phyloP scores from a whole-genome alignment of 2,329 filamentous ascomycete genomes.

The Xylaria digitata region DNA sequence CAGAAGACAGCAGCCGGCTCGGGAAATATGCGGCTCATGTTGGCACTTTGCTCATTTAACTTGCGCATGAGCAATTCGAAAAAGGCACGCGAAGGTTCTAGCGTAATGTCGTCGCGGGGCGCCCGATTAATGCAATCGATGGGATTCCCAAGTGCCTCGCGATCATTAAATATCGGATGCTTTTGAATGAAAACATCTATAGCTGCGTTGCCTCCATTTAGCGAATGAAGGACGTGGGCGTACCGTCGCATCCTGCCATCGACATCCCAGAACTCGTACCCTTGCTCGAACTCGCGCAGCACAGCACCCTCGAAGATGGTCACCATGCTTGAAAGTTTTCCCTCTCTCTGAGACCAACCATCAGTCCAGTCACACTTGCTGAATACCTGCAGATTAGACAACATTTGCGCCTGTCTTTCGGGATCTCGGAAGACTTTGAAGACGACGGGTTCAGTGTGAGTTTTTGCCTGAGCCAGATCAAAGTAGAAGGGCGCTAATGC shows the following conservation, averaged over 20 bases:
- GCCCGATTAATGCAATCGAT: constrained; percentile 83
- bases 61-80: constrained; percentile 79
- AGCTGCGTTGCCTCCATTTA: constrained; percentile 83
- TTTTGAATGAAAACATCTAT: constrained; percentile 90
- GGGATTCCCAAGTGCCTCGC: constrained; percentile 76
- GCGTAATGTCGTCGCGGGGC: constrained; percentile 72
- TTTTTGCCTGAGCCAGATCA: constrained; percentile 78
- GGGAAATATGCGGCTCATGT: constrained; percentile 87
- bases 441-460: constrained; percentile 81
- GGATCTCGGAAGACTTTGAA: constrained; percentile 90
- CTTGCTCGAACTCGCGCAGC: constrained; percentile 90
- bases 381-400: constrained; percentile 83
- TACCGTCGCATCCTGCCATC: constrained; percentile 91
- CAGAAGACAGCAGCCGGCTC: constrained; percentile 76
- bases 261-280: constrained; percentile 88
- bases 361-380: constrained; percentile 81
- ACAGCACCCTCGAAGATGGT: constrained; percentile 91
- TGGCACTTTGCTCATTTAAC: constrained; percentile 82
- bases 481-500: constrained; percentile 89
- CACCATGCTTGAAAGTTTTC: constrained; percentile 78
- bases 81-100: constrained; percentile 84
- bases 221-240: constrained; percentile 81
- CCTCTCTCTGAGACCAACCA: constrained; percentile 77
- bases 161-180: constrained; percentile 83
- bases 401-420: constrained; percentile 88